These are phyloP conservation scores for Zea mays DNA, from an alignment of 176 grass and related monocot species.

Conservation along the genomic window Zm-B73-REFERENCE-NAM-5.0 NC_050100.1:67387501-67388000, in stretches of 20 bases:
- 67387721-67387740: neutral
- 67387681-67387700: neutral
- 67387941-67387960: neutral
- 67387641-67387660: neutral
- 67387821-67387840: too few relatives aligned
- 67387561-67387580: constrained; percentile 10
- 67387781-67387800: neutral
- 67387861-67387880: neutral
- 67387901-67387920: neutral
- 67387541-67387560: constrained; percentile 10
- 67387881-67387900: neutral
- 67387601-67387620: neutral
- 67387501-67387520: constrained; percentile 8
- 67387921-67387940: neutral
- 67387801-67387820: too few relatives aligned
- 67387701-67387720: neutral
- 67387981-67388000: too few relatives aligned
- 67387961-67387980: neutral
- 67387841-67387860: too few relatives aligned
- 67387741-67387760: neutral
- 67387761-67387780: neutral
- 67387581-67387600: constrained; percentile 19
- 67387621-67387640: neutral
- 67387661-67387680: neutral
- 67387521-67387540: neutral